Conservation (phyloP, 148 eudicot genomes). For the Spergularia marina region DNA sequence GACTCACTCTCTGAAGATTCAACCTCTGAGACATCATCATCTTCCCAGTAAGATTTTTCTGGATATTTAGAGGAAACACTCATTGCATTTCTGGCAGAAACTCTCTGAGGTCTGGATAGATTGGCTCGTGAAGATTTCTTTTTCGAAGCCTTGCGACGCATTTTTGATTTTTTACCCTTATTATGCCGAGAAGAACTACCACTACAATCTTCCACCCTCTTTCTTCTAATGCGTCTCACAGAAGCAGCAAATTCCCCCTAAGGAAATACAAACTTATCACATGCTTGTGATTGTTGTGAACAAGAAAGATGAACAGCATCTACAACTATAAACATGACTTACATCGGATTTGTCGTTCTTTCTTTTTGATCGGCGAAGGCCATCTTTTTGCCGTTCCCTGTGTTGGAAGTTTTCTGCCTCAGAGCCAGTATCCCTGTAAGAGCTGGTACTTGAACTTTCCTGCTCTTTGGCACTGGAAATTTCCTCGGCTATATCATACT, state of each 20-base stretch:
- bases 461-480: conserved; percentile 58
- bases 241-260: conserved; percentile 62
- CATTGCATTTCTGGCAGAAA: conserved; percentile 64
- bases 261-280: conserved; percentile 20
- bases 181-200: conserved; percentile 47
- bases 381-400: conserved; percentile 39
- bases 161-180: conserved; percentile 40
- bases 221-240: conserved; percentile 67
- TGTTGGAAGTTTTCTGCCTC: conserved; percentile 50
- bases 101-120: conserved; percentile 69
- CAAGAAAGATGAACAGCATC: neutral
- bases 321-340: conserved; percentile 22
- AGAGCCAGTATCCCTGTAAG: conserved; percentile 60
- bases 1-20: conserved; percentile 60
- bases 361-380: conserved; percentile 71
- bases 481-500: conserved; percentile 70
- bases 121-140: conserved; percentile 47
- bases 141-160: conserved; percentile 34
- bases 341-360: conserved; percentile 58
- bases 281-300: neutral
- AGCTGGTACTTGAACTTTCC: conserved; percentile 48
- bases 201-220: conserved; percentile 47
- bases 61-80: conserved; percentile 42
- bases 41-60: conserved; percentile 57
- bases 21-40: conserved; percentile 44